Base-by-base conservation (phyloP, 2,329 filamentous ascomycete species). In the Triangularia setosa region DNA sequence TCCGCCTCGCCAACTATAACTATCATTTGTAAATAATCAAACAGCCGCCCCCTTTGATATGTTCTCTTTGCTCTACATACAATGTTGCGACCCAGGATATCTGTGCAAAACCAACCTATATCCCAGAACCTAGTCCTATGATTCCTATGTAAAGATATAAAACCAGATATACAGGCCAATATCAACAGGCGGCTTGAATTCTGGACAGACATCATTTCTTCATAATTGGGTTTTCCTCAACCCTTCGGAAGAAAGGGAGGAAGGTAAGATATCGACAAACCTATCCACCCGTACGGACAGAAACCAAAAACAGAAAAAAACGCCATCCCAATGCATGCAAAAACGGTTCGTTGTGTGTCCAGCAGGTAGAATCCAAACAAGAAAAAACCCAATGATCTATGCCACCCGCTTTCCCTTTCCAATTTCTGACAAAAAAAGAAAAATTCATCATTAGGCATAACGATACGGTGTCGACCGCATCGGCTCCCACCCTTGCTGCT, bases 381-480 rank as follows among this genome's bases (percentile, higher is more conserved):
- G 40, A 48, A 48, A 48, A 2, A 48, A n/a, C 16, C 18, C 12
- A 33, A 48, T 48, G 40, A 48, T 48, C 40, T 48, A 48, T 48
- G 7, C 40, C 35, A 40, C 35, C 35, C 35, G 35, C 16, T 40
- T 40, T n/a, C 40, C 40, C 40, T 48, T 48, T 48, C 40, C 40
- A 6, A 21, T 21, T 21, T 48, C 40, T 18, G 18, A 48, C 40
- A 9, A 21, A 21, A 48, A 48, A 18, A 14, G 21, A 12, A 21
- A 16, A 35, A n/a, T 40, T 40, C 11, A 25, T 35, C 58, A 64
- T 68, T 52, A 71, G 23, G 69, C 69, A 58, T 71, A 71, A 56
- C 69, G 54, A 35, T 68, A 71, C 60, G 67, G 69, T 48, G 53
- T 64, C 30, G 59, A 55, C 28, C 69, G 59, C 63, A 67, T 59